Evolutionary conservation across 208 protist species (phyloP), one percentile per base, ranked within the genome.

Genomic region (Leishmania gerbilli): DNA sequence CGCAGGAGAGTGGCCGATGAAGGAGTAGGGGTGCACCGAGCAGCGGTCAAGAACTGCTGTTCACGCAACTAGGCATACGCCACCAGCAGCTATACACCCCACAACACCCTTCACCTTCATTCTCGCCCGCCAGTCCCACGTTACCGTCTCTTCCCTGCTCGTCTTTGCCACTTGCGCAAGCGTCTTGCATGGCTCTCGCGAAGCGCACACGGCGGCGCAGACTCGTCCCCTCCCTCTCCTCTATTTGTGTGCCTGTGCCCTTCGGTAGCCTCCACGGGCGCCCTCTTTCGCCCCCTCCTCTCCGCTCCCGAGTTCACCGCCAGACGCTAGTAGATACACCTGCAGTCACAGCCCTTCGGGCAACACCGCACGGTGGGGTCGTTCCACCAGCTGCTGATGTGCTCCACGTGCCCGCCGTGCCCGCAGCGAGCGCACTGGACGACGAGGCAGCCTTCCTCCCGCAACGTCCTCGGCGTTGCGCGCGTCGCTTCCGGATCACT

Each of bases 311-410:
- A n/a, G 19, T 15, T 47, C 51, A 60, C 45, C 13, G n/a, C 21
- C 21, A 55, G 34, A 51, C 17, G 19, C 77, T 85, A 96, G 64
- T 96, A 96, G 21, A 90, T 78, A 62, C 92, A 96, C 40, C 82
- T 55, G 83, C 93, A 96, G 55, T 87, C 88, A 76, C 93, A 96
- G 9, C 93, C 93, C 74, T 89, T 92, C 0, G 93, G 93, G 76
- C 93, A 96, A 74, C 86, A 89, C 49, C 71, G 75, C 71, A 95
- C 90, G 31, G 69, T 90, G 24, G 84, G 74, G 60, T 92, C 84
- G n/a, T 83, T 76, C 91, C 93, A 96, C 93, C 93, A 95, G 60
- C 77, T 89, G 72, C 84, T 81, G 53, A 96, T 90, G 76, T 96
- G 93, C 60, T 89, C 87, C 42, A 93, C 88, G 51, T 96, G 93